Evolutionary conservation across 116 monocot genomes (phyloP), one percentile per base, ranked within the genome.

Genomic region (Phalaenopsis hybrid): DNA sequence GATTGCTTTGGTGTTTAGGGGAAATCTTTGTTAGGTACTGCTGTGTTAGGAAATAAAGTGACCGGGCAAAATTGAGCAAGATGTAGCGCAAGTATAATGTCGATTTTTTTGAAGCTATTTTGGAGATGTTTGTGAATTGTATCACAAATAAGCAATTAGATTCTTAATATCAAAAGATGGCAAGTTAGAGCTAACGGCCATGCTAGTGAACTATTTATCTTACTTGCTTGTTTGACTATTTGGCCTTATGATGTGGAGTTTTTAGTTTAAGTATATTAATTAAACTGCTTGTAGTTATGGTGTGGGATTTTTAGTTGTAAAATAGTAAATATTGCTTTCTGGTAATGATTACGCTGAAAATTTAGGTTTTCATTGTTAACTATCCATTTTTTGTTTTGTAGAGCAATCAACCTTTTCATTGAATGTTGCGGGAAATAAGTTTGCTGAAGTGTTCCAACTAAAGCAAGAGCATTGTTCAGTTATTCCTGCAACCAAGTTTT

Each of bases 401-500:
- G 90, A 84, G 23, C 80, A 81, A 81, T 81, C 85, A 77, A 86
- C 50, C 74, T 74, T 85, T 44, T 50, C 69, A 77, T 81, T 79
- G 79, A 80, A 92, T 44, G 84, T 87, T 80, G 85, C 74, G 81
- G 88, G 89, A 75, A 79, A 91, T 50, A 91, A 90, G 51, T 86
- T 91, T 63, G 84, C 85, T 81, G 91, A 95, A 63, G 87, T 90
- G 82, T 86, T 95, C 70, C 93, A 92, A 80, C 45, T 89, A 72
- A 72, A 12, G 72, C 33, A 72, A 41, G 37, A 12, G 16, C 72
- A 72, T 72, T 92, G 88, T 87, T 90, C 98, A 80, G 93, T 92
- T 87, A 83, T 94, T 84, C 82, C 93, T 77, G 88, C 95, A 75
- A 74, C 87, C 58, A 91, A 87, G 81, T 86, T 99, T 79, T 93